Evolutionary conservation across 805 yeast species (phyloP), one percentile per base, ranked within the genome.

Genomic region (Saturnispora bothae): DNA sequence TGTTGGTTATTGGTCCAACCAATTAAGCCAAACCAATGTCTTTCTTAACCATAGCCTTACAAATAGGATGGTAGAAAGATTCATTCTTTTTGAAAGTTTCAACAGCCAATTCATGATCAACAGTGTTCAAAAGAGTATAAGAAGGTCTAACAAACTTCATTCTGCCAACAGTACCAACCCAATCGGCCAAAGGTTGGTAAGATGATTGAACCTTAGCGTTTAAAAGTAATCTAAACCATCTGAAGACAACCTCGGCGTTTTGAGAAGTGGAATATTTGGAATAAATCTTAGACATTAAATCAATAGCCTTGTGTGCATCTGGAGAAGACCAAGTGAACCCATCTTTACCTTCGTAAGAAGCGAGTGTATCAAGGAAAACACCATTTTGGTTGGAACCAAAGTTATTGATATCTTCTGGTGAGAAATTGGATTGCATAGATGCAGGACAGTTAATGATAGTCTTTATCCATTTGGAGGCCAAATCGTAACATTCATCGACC

Each of bases 131-230:
- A 43, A 78, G 61, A 32, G 74, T 68, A 60, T 76, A 85, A 4
- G 92, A 84, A 22, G 96, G 95, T 58, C 96, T 72, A 19, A 83
- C 95, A 53, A 78, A 86, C 63, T 86, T 86, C 96, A 86, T 86
- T 65, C 96, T 73, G 16, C 96, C 96, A 17, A 86, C 92, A 3
- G 88, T 77, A 10, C 89, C 94, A 39, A 86, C 68, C 95, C 95
- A 86, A 38, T 74, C 73, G 3, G 94, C 85, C 33, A 86, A 62
- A 31, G 59, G 61, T 40, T 59, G 61, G 54, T 78, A 71, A 36
- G 64, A 62, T 25, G 64, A 57, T 10, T 53, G 44, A 39, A 73
- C 61, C 21, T 66, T 61, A 22, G 79, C 80, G 0, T 66, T 60
- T 6, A 83, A 65, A 48, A 81, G 76, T 38, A 85, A 67, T 43